Base-by-base conservation (phyloP, 495 filamentous ascomycete species). In the Daldinia childiae region DNA sequence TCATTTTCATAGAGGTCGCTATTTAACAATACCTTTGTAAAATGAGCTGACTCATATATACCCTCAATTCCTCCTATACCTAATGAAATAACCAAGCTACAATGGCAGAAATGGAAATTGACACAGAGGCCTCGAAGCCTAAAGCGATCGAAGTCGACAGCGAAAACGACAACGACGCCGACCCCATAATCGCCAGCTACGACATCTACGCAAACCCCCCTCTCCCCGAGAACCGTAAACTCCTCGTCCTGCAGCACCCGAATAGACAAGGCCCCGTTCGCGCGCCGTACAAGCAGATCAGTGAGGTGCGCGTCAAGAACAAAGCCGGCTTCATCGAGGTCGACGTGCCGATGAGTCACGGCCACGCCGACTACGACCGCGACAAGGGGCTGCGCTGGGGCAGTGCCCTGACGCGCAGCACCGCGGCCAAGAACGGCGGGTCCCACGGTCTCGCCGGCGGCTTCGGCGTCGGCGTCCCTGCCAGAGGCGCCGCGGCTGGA, bases 111-210 rank as follows among this genome's bases (percentile, higher is more conserved):
- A 65, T 70, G 54, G 60, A 64, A 15, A 60, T 36, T 4, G 38
- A 60, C 57, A 26, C 36, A 0, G 50, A 30, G 15, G 4, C 36
- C 6, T 43, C 36, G 19, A 60, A 43, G 51, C 26, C 45, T 7
- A 43, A 21, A 29, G 45, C 62, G 11, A 52, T 59, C 27, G 55
- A 39, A 19, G 59, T 68, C 45, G 60, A 55, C 38, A 29, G 38
- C 57, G 36, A 60, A 1, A 27, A 45, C 34, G 32, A 34, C 12
- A 66, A 52, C 43, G 41, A 63, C 29, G 12, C 77, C 12, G 83
- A 86, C 69, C 83, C 83, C 54, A 76, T 86, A 58, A 73, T 84
- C 50, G 79, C 81, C n/a, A 80, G 73, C 75, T 85, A 83, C 80
- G 73, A 77, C 52, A 77, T 86, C 58, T 83, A 83, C 78, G 77